A percentile compares a stretch with the other conserved stretches of the same genome.
Evolutionary conservation across 164 flowering plant genomes (phyloP).

Genomic region (Stephania japonica): DNA sequence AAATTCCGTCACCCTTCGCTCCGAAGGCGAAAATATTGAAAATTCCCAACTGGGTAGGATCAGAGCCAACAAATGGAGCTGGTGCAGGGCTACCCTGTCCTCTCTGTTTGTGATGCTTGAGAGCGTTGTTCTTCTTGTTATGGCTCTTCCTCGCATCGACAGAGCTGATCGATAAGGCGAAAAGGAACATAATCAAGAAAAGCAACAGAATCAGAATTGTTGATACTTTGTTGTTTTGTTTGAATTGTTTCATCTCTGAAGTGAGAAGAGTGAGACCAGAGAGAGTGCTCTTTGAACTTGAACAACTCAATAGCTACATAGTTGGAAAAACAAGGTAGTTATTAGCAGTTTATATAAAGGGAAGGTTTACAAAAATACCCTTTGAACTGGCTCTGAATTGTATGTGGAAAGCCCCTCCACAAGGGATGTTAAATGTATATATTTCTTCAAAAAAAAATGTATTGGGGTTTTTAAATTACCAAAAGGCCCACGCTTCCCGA

Average conservation of each 20-base stretch:
- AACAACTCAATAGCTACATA: conserved; percentile 17
- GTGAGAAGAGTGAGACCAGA: neutral
- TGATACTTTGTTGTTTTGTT: conserved; percentile 11
- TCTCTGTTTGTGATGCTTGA: conserved; percentile 33
- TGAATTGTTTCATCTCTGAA: conserved; percentile 26
- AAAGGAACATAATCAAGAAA: conserved; percentile 13
- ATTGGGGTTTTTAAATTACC: no score
- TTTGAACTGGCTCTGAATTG: no score
- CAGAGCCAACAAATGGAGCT: conserved; percentile 20
- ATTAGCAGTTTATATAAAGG: neutral
- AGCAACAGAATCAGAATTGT: conserved; percentile 18
- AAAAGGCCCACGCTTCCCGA: no score
- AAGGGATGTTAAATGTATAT: no score
- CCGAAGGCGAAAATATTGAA: conserved; percentile 62
- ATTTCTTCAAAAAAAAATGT: no score
- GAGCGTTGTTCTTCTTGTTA: conserved; percentile 27
- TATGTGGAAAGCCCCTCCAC: no score
- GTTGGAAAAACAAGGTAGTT: neutral
- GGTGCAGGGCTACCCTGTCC: conserved; percentile 18
- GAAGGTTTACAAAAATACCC: no score
- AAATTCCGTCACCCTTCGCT: conserved; percentile 73
- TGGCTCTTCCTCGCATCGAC: conserved; percentile 45
- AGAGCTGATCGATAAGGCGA: conserved; percentile 18
- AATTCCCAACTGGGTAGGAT: conserved; percentile 18
- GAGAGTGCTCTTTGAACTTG: conserved; percentile 8